Evolutionary conservation across 768 basidiomycete genomes (phyloP), one percentile per base, ranked within the genome.

Genomic region (Rhodotorula toruloides): DNA sequence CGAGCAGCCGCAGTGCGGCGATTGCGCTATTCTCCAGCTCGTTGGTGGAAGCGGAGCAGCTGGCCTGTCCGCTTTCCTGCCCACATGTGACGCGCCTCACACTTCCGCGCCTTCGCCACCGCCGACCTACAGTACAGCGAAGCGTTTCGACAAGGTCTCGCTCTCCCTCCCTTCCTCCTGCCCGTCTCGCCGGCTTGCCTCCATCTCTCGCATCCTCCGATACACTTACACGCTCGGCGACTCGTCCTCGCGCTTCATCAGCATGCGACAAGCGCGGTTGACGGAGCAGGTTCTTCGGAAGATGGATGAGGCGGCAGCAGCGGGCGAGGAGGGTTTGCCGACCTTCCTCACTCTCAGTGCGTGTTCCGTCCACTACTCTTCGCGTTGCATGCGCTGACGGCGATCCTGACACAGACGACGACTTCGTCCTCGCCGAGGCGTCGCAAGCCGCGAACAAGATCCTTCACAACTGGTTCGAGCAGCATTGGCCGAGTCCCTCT

Each of bases 301-400:
- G 2, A 68, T 84, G 17, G 27, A 31, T 12, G 31, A 49, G 48
- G 57, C 80, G 84, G 52, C 82, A 83, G 2, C 83, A 81, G 80
- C 82, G 84, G 76, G 81, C 83, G 81, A 81, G 81, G 66, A 80
- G 81, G 13, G 72, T 80, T 71, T 84, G 36, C 81, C 82, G 36
- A 82, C 82, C 74, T 80, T 81, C 10, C 44, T 71, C 42, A 67
- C 66, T 11, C 44, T 67, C 22, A 67, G 64, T 65, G 16, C 44
- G 64, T 31, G 1, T 2, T 32, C n/a, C 40, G 14, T 9, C n/a
- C 11, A 32, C 8, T 17, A 44, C 9, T 42, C 37, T 19, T 10
- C 37, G 5, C 14, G 19, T 2, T 22, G 7, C 19, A 27, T 47
- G 31, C 22, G 4, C 52, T 37, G 22, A 37, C 34, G 11, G 17